Base-by-base conservation (phyloP, 108 stramenopile species). In the Fragilaria crotonensis region DNA sequence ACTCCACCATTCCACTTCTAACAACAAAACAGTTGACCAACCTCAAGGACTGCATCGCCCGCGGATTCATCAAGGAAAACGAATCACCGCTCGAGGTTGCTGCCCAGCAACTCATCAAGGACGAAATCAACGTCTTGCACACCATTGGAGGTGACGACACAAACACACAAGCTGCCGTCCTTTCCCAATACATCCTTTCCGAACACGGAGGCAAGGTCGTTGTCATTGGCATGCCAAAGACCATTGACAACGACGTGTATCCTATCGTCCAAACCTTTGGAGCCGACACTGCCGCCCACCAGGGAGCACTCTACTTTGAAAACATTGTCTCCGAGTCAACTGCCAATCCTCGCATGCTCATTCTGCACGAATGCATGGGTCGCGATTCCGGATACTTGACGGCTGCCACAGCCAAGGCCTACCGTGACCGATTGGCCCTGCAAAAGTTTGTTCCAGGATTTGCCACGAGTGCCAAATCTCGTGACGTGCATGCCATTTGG, bases 101-200 rank as follows among this genome's bases (percentile, higher is more conserved):
- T 23, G 72, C 93, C 25, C 84, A 88, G 51, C 85, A 73, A 52
- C 70, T 93, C 45, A 67, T 89, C 63, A 77, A 73, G 48, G 87
- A 89, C 62, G 58, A 87, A 28, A 72, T 89, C 49, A 78, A 85
- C 50, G 85, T 95, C 51, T 62, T 95, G 36, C 93, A 95, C 74
- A 95, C 93, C 32, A 91, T 95, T 62, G 93, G 93, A 21, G 93
- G 93, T 30, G 93, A 95, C 62, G 93, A 95, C 50, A 95, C 93
- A 59, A 95, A 90, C 70, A 95, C 93, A 14, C 93, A 95, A 59
- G 93, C 93, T 28, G 93, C 90, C 18, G 74, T 78, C 25, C 78
- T 95, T 14, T 85, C 89, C 30, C 80, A 84, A 29, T 91, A 89
- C 66, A 63, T 89, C n/a, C 72, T 90, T 33, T 81, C 84, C 41